Percentiles rank a stretch among this genome's conserved stretches.
phyloP scores from a whole-genome alignment of 2,329 filamentous ascomycete genomes.

The Epichloe amarillans region DNA sequence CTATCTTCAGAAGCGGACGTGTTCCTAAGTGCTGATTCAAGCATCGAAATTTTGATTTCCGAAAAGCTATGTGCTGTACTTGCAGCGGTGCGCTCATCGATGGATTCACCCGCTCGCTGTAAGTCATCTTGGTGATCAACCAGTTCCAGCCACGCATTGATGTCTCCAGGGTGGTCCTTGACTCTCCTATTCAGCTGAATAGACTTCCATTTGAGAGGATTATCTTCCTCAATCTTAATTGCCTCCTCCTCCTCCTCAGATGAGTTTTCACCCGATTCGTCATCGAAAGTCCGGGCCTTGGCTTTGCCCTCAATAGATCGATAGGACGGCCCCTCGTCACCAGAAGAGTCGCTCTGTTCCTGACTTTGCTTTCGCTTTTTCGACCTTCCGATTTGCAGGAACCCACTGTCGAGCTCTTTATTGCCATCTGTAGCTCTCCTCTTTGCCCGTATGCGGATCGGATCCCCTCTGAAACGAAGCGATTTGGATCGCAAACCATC shows the following conservation, averaged over 20 bases:
- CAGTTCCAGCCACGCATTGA: slow-evolving; percentile 64
- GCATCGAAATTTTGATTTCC: slow-evolving; percentile 68
- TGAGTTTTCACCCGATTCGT: slow-evolving; percentile 35
- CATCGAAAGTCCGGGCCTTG: slow-evolving; percentile 35
- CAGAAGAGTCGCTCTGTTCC: slow-evolving; percentile 25
- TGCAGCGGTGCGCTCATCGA: slow-evolving; percentile 32
- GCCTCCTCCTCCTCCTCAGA: slow-evolving; percentile 20
- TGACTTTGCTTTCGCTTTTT: slow-evolving; percentile 28
- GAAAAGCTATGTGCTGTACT: slow-evolving; percentile 57
- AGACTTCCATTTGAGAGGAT: slow-evolving; percentile 39
- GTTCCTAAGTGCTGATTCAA: slow-evolving; percentile 60
- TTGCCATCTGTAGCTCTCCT: slow-evolving; percentile 8
- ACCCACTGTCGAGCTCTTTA: slow-evolving; percentile 27
- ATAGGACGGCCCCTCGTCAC: slow-evolving; percentile 41
- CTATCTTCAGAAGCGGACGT: slow-evolving; percentile 32
- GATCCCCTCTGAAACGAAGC: slow-evolving; percentile 21
- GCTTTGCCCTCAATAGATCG: slow-evolving; percentile 52
- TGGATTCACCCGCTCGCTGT: slow-evolving; percentile 34
- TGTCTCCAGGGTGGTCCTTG: slow-evolving; percentile 51
- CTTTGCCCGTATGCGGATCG: slow-evolving; percentile 26
- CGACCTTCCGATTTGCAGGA: slow-evolving; percentile 29
- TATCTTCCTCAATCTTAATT: slow-evolving; percentile 20
- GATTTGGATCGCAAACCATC: slow-evolving; percentile 31
- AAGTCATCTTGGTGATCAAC: slow-evolving; percentile 64
- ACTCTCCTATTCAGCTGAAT: slow-evolving; percentile 50